These are phyloP conservation scores for Angomonas ambiguus DNA, from an alignment of 208 protist genomes.

Conservation along the genomic window DNA sequence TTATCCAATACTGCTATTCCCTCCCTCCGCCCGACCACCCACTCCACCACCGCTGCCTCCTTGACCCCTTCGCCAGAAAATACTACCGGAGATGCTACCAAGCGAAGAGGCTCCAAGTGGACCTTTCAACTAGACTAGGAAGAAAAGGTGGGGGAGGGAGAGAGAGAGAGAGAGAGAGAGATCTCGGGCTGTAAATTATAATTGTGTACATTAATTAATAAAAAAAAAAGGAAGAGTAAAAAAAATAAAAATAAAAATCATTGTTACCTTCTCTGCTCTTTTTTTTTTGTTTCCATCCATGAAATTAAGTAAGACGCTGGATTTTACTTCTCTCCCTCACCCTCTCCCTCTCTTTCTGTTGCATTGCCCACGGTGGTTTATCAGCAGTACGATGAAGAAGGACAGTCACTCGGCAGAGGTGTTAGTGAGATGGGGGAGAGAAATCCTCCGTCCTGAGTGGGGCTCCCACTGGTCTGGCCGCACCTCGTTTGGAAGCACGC, in stretches of 20 bases:
- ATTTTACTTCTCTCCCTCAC: constrained; percentile 11
- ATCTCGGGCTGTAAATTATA: no score
- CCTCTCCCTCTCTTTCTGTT: constrained; percentile 18
- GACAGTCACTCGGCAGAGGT: constrained; percentile 5
- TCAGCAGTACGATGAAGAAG: constrained; percentile 13
- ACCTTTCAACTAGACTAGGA: neutral
- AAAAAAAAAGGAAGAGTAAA: constrained; percentile 1
- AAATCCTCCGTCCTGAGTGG: neutral
- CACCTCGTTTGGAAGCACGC: no score
- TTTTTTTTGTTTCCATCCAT: no score
- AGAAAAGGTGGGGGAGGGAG: no score
- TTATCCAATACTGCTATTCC: neutral
- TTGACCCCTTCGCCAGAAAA: neutral
- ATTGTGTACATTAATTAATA: neutral
- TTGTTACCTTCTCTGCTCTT: no score
- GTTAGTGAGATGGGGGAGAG: neutral
- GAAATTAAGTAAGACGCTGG: neutral
- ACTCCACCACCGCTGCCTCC: neutral
- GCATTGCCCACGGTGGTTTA: constrained; percentile 7
- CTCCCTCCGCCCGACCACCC: neutral
- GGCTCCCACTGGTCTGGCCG: no score
- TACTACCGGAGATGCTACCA: neutral
- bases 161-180: no score
- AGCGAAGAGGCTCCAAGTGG: neutral
- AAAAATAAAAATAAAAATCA: neutral